phyloP scores from a whole-genome alignment of 345 rosid species.

The Eucalyptus sp. region DNA sequence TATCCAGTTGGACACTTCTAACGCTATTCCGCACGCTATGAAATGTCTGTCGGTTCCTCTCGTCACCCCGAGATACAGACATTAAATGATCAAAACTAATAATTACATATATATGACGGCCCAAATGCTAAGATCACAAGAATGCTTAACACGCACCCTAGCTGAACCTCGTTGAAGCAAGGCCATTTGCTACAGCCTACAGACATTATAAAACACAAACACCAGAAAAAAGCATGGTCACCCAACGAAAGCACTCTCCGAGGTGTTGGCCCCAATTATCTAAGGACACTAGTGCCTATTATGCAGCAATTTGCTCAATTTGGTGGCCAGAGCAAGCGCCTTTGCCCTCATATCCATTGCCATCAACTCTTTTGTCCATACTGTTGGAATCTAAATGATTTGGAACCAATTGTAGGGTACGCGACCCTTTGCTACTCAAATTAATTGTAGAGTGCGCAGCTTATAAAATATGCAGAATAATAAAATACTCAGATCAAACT shows the following conservation, averaged over 20 bases:
- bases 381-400: too few species aligned
- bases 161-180: not conserved
- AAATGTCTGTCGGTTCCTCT: not conserved
- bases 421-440: too few species aligned
- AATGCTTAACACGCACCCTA: not conserved
- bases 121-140: not conserved
- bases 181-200: not conserved
- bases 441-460: too few species aligned
- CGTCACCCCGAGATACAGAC: not conserved
- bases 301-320: constrained; percentile 37
- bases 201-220: not conserved
- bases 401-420: too few species aligned
- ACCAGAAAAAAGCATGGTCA: not conserved
- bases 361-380: constrained; percentile 67
- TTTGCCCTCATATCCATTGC: constrained; percentile 39
- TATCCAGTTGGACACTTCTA: not conserved
- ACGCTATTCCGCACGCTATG: not conserved
- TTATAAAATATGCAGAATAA: too few species aligned
- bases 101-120: not conserved
- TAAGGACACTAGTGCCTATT: constrained; percentile 5
- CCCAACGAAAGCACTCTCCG: not conserved
- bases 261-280: not conserved
- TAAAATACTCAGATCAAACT: too few species aligned
- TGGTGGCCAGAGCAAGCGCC: constrained; percentile 53
- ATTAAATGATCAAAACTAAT: not conserved